Conservation (phyloP, 2,329 filamentous ascomycete genomes). For the Ophiostoma pallidulum region DNA sequence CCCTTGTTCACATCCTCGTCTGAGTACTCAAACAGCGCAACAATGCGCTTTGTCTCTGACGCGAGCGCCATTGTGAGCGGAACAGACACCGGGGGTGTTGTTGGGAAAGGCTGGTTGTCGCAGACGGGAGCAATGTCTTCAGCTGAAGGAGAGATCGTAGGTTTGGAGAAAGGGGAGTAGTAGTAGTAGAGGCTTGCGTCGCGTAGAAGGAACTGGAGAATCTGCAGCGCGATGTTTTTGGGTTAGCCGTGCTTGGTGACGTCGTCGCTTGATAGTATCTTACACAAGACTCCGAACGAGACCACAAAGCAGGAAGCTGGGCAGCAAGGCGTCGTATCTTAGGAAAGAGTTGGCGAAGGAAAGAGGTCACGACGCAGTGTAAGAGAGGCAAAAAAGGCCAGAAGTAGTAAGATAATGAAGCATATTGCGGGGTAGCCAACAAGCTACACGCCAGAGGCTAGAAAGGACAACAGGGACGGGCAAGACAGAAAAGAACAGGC, state of each 20-base stretch:
- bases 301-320: neutral
- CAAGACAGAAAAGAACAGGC: neutral
- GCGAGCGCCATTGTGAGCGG: constrained; percentile 52
- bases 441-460: neutral
- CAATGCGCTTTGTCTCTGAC: constrained; percentile 69
- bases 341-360: neutral
- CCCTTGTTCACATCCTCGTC: constrained; percentile 68
- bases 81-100: constrained; percentile 42
- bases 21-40: constrained; percentile 76
- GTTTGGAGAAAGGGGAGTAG: constrained; percentile 23
- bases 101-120: constrained; percentile 47
- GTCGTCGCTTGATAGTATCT: neutral
- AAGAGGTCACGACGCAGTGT: neutral
- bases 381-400: constrained; percentile 3
- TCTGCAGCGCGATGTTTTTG: constrained; percentile 4
- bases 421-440: constrained; percentile 9
- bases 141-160: constrained; percentile 35
- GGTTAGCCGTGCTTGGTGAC: constrained; percentile 8
- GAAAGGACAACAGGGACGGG: neutral
- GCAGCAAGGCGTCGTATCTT: too few relatives aligned
- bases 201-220: constrained; percentile 39
- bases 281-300: too few relatives aligned
- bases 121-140: constrained; percentile 36
- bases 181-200: constrained; percentile 38
- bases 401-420: neutral